Percentiles rank a stretch among this genome's conserved stretches.
Evolutionary conservation across 225 moss, liverwort and hornwort genomes (phyloP).

Genomic region (Physcomitrium patens): DNA sequence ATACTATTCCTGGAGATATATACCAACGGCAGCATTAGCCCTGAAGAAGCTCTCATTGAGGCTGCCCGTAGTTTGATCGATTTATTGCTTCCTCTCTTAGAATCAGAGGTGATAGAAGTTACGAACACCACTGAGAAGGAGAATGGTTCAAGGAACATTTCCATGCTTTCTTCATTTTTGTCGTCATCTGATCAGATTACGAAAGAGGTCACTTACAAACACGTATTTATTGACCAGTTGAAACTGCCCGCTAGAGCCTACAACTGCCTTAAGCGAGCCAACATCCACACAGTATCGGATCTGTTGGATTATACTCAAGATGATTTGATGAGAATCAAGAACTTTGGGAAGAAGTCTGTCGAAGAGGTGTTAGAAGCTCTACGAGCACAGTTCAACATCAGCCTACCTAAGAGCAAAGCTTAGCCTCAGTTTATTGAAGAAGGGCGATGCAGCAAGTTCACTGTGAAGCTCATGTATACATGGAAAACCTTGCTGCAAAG

Average conservation of each 20-base stretch:
- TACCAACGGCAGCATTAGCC: conserved; percentile 55
- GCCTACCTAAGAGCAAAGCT: conserved; percentile 43
- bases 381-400: conserved; percentile 38
- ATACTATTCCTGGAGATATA: conserved; percentile 55
- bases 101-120: conserved; percentile 37
- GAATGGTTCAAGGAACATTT: conserved; percentile 38
- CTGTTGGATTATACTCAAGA: conserved; percentile 53
- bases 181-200: conserved; percentile 43
- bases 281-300: conserved; percentile 54
- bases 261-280: conserved; percentile 55
- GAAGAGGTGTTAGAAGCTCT: conserved; percentile 57
- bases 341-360: conserved; percentile 60
- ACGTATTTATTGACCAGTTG: conserved; percentile 58
- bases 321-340: conserved; percentile 58
- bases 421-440: conserved; percentile 23
- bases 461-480: conserved; percentile 4
- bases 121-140: conserved; percentile 33
- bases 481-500: conserved; percentile 22
- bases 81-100: conserved; percentile 48
- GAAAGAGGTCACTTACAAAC: conserved; percentile 54
- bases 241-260: conserved; percentile 60
- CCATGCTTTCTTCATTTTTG: conserved; percentile 40
- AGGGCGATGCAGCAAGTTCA: conserved; percentile 21
- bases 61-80: conserved; percentile 56
- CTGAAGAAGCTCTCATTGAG: conserved; percentile 54